phyloP scores from a whole-genome alignment of 2,329 filamentous ascomycete genomes.

The Allantophomopsis lycopodina region DNA sequence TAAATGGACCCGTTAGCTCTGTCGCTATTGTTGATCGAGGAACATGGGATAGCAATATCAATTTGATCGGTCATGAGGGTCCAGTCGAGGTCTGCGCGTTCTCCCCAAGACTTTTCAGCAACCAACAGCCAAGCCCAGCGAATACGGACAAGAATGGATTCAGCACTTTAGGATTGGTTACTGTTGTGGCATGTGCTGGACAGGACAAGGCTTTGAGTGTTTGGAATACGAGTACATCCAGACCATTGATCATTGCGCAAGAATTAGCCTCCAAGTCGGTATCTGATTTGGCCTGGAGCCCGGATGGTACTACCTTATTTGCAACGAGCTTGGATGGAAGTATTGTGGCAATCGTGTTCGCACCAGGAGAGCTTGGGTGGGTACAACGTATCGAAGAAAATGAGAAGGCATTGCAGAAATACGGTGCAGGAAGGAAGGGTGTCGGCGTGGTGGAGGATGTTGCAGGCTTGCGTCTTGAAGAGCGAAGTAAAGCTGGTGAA shows the following conservation, averaged over 20 bases:
- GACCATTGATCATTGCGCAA: constrained; percentile 80
- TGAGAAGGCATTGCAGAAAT: constrained; percentile 84
- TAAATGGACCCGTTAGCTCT: constrained; percentile 93
- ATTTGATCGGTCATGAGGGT: constrained; percentile 91
- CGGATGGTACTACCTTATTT: constrained; percentile 78
- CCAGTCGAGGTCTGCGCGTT: constrained; percentile 97
- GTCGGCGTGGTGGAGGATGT: constrained; percentile 89
- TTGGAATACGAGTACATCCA: constrained; percentile 93
- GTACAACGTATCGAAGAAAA: constrained; percentile 80
- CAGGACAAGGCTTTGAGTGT: constrained; percentile 94
- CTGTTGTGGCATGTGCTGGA: constrained; percentile 90
- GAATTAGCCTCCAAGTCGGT: constrained; percentile 85
- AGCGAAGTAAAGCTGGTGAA: constrained; percentile 84
- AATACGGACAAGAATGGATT: constrained; percentile 34
- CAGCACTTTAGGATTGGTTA: constrained; percentile 46
- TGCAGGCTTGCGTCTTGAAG: constrained; percentile 75
- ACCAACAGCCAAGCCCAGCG: constrained; percentile 42
- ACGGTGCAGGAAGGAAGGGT: constrained; percentile 73
- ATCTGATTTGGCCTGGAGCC: constrained; percentile 87
- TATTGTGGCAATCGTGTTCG: constrained; percentile 71
- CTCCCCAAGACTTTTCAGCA: constrained; percentile 77
- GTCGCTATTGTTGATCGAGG: constrained; percentile 91
- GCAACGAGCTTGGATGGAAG: constrained; percentile 81
- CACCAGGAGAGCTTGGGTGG: constrained; percentile 78
- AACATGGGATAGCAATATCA: constrained; percentile 92